Evolutionary conservation across 768 basidiomycete genomes (phyloP), one percentile per base, ranked within the genome.

Genomic region (Suillus americanus): DNA sequence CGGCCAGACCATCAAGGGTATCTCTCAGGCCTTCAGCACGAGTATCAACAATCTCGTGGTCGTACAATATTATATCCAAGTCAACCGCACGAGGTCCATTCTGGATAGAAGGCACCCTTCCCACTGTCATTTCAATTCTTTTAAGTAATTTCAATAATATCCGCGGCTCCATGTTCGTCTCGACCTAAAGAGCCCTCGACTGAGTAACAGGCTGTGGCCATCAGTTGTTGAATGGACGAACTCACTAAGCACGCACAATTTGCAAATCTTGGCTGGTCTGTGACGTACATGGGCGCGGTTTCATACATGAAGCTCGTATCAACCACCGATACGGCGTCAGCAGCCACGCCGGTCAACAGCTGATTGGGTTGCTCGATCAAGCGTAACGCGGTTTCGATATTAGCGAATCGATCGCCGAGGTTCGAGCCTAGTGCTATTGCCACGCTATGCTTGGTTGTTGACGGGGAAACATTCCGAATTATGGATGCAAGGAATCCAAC

Each of bases 251-350:
- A 91, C n/a, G 92, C 93, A 67, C 92, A 91, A 71, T 98, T 99
- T 65, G 91, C 84, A 77, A 98, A 99, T 41, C 81, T 79, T 14
- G 89, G 91, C 74, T 99, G 97, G 64, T 97, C 90, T 13, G 86
- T 86, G 50, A 97, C 90, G 73, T 99, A 99, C 97, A 99, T 99
- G 0, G 97, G 94, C 13, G 89, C 82, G 23, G 91, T 95, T 77
- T 98, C 91, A 73, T 98, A 99, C 79, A 98, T 73, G 77, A 95
- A 92, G 72, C 94, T 95, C 1, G 94, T 95, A 69, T 92, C 83
- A 25, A 88, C 75, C 35, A 97, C 80, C 18, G 71, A 71, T 2
- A 82, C 74, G 33, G 68, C 74, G 38, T 75, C 66, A 14, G 61
- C 67, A 60, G 67, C 64, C 66, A 72, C 50, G 38, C 68, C 69